A percentile compares a stretch with the other conserved stretches of the same genome.
Evolutionary conservation across 1,139 yeast species (phyloP).

Genomic region (Diutina neorugosa): DNA sequence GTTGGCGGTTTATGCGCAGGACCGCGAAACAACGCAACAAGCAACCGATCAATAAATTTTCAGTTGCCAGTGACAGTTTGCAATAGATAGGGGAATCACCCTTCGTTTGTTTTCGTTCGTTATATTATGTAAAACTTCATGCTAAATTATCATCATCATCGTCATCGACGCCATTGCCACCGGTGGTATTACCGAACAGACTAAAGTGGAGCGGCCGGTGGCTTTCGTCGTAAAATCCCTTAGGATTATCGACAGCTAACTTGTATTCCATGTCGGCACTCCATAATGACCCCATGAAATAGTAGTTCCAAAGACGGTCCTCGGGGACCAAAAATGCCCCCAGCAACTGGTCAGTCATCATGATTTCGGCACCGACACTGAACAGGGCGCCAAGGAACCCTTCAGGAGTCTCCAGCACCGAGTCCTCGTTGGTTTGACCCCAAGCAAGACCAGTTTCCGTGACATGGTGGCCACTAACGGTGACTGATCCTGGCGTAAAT

Average conservation of each 20-base stretch:
- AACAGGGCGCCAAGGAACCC: slow-evolving; percentile 31
- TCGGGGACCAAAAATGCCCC: slow-evolving; percentile 87
- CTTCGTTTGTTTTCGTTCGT: no score
- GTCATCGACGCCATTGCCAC: background rate
- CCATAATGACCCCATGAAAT: slow-evolving; percentile 84
- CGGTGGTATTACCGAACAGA: background rate
- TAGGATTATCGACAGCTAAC: slow-evolving; percentile 67
- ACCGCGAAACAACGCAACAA: background rate
- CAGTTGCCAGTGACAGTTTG: no score
- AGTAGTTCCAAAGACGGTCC: slow-evolving; percentile 79
- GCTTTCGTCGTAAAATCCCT: slow-evolving; percentile 69
- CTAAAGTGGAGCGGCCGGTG: slow-evolving; percentile 83
- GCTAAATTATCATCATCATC: background rate
- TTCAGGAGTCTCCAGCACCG: slow-evolving; percentile 38
- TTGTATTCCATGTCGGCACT: slow-evolving; percentile 46
- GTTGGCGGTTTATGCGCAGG: background rate
- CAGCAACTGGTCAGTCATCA: slow-evolving; percentile 61
- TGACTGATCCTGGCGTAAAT: slow-evolving; percentile 76
- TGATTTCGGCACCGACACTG: slow-evolving; percentile 38
- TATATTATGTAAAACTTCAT: no score
- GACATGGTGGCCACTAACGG: slow-evolving; percentile 56
- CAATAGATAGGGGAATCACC: no score
- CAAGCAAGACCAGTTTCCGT: slow-evolving; percentile 60
- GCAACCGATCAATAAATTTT: background rate
- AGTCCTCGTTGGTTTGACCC: slow-evolving; percentile 60